phyloP scores from a whole-genome alignment of 805 yeast species.

The Candida odintsovae region DNA sequence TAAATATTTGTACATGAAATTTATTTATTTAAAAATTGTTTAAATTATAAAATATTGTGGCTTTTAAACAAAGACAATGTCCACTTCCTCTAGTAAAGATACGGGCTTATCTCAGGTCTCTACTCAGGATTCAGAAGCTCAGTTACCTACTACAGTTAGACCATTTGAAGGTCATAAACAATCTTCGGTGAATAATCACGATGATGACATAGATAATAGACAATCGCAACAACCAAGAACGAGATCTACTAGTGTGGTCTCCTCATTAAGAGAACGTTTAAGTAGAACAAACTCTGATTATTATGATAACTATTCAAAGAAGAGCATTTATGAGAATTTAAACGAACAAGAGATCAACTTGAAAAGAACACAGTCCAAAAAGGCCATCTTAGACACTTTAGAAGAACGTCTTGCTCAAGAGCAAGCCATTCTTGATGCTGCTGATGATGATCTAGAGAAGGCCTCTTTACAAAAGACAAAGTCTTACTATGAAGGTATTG shows the following conservation, averaged over 20 bases:
- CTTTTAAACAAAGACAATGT: too few relatives aligned
- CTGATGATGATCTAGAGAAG: conserved; percentile 2
- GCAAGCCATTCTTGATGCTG: conserved; percentile 5
- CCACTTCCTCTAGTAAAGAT: neutral
- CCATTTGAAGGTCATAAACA: neutral
- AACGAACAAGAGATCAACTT: conserved; percentile 32
- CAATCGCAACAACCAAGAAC: neutral
- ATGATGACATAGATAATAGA: neutral
- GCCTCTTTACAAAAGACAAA: conserved; percentile 4
- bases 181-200: neutral
- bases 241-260: neutral
- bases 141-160: neutral
- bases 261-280: neutral
- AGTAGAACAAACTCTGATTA: conserved; percentile 2
- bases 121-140: neutral
- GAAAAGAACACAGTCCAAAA: conserved; percentile 37
- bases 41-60: too few relatives aligned
- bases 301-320: conserved; percentile 14
- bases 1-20: too few relatives aligned
- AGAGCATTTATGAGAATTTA: conserved; percentile 34
- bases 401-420: conserved; percentile 21
- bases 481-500: conserved; percentile 12
- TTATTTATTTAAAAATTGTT: too few relatives aligned
- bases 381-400: conserved; percentile 36
- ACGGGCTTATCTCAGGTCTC: neutral